Percentiles rank a stretch among this genome's conserved stretches.
Evolutionary conservation across 225 moss, liverwort and hornwort species (phyloP).

Genomic region (Ulota crispa): DNA sequence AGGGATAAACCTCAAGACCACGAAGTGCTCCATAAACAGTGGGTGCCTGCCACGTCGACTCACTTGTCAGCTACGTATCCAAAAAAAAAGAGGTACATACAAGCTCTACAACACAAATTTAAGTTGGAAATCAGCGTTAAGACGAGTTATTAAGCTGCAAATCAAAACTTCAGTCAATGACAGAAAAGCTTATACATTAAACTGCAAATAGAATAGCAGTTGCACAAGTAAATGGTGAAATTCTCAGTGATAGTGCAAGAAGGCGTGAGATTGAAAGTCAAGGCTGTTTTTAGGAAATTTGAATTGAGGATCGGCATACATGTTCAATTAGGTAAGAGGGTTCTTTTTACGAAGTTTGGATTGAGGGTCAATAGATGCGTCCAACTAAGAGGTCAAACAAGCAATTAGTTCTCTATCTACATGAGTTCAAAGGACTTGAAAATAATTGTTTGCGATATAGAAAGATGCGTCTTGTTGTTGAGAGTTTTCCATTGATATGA

Average conservation of each 20-base stretch:
- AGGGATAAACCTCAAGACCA: conserved; percentile 55
- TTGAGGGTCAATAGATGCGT: too few relatives aligned
- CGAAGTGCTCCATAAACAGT: conserved; percentile 65
- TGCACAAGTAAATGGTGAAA: background rate
- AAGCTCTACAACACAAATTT: background rate
- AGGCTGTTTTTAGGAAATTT: too few relatives aligned
- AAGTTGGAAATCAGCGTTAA: background rate
- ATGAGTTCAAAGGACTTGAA: too few relatives aligned
- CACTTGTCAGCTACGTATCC: conserved; percentile 20
- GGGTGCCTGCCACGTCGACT: conserved; percentile 37
- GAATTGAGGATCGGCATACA: too few relatives aligned
- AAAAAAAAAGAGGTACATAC: background rate
- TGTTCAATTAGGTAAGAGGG: too few relatives aligned
- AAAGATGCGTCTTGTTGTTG: too few relatives aligned
- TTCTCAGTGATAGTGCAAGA: background rate
- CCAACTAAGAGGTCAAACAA: too few relatives aligned
- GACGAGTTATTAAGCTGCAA: background rate
- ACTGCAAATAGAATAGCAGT: background rate
- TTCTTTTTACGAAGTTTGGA: too few relatives aligned
- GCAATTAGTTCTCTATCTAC: too few relatives aligned
- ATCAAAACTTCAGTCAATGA: background rate
- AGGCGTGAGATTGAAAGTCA: too few relatives aligned
- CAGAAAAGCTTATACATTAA: background rate
- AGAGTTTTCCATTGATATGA: too few relatives aligned
- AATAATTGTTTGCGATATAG: too few relatives aligned